Percentiles rank a stretch among this genome's conserved stretches.
phyloP scores from a whole-genome alignment of 1,139 yeast genomes.

The Arxiozyma slooffiae region DNA sequence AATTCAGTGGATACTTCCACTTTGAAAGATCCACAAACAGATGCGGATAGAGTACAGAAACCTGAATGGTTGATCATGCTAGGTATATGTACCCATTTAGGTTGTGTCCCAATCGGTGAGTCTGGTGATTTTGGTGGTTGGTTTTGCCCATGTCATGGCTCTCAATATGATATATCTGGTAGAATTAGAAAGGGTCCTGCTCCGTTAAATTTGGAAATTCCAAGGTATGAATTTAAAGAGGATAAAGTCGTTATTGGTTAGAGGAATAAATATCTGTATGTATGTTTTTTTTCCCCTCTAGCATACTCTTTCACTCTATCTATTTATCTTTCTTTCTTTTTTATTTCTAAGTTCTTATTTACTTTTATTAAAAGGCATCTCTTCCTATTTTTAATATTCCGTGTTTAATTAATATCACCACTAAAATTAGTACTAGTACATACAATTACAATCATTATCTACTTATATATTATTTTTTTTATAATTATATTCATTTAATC shows the following conservation, averaged over 20 bases:
- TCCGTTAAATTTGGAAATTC: slow-evolving; percentile 96
- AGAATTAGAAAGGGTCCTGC: slow-evolving; percentile 99
- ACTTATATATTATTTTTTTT: too few species aligned
- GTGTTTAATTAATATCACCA: background rate
- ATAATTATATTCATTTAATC: slow-evolving; percentile 2
- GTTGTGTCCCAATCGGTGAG: slow-evolving; percentile 99
- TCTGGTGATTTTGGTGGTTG: slow-evolving; percentile 99
- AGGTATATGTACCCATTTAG: slow-evolving; percentile 99
- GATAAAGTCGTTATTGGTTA: slow-evolving; percentile 75
- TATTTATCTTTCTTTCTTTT: too few species aligned
- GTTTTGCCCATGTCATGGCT: slow-evolving; percentile 99
- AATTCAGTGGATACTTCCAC: slow-evolving; percentile 60
- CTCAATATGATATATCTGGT: slow-evolving; percentile 99
- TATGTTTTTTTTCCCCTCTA: slow-evolving; percentile 1
- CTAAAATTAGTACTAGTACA: background rate
- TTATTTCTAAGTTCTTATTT: too few species aligned
- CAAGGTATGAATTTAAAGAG: slow-evolving; percentile 78
- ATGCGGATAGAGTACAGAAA: slow-evolving; percentile 86
- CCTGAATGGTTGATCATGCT: slow-evolving; percentile 99
- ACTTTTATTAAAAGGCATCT: too few species aligned
- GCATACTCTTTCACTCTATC: too few species aligned
- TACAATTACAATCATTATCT: background rate
- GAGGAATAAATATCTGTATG: slow-evolving; percentile 9
- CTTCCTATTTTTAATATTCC: background rate
- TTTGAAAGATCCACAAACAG: slow-evolving; percentile 91